phyloP scores from a whole-genome alignment of 2,329 filamentous ascomycete genomes.

The Bipolaris cookei region DNA sequence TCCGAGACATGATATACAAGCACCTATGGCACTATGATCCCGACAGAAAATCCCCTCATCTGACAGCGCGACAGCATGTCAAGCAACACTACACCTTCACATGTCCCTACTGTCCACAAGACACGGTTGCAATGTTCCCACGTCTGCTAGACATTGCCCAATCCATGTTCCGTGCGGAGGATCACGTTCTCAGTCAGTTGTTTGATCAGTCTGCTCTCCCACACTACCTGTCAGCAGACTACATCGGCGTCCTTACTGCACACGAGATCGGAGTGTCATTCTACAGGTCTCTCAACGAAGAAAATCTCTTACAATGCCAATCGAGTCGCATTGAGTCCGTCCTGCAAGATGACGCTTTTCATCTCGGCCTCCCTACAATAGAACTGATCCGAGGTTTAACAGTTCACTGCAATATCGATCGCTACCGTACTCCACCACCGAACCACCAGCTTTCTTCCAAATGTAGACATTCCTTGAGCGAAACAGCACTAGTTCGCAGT shows the following conservation, averaged over 20 bases:
- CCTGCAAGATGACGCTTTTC: not conserved
- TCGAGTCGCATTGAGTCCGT: not conserved
- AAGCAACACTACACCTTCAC: not conserved
- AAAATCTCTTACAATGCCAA: constrained; percentile 1
- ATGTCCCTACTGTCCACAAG: not conserved
- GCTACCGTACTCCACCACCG: constrained; percentile 2
- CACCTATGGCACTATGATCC: constrained; percentile 3
- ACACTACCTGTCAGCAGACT: constrained; percentile 1
- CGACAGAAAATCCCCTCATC: not conserved
- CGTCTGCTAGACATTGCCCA: not conserved
- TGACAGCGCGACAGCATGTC: not conserved
- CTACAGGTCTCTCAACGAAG: not conserved
- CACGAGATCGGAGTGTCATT: constrained; percentile 1
- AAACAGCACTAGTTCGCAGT: not conserved
- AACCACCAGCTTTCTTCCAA: not conserved
- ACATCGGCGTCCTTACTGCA: not conserved
- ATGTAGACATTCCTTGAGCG: not conserved
- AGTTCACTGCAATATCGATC: constrained; percentile 9
- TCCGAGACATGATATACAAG: constrained; percentile 7
- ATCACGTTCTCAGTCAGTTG: not conserved
- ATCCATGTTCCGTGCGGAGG: not conserved
- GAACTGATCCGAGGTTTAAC: constrained; percentile 5
- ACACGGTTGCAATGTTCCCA: not conserved
- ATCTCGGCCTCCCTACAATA: not conserved
- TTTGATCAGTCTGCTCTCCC: not conserved